A percentile compares a stretch with the other conserved stretches of the same genome.
phyloP scores from a whole-genome alignment of 2,329 filamentous ascomycete genomes.

The Waltergamsia citrina region DNA sequence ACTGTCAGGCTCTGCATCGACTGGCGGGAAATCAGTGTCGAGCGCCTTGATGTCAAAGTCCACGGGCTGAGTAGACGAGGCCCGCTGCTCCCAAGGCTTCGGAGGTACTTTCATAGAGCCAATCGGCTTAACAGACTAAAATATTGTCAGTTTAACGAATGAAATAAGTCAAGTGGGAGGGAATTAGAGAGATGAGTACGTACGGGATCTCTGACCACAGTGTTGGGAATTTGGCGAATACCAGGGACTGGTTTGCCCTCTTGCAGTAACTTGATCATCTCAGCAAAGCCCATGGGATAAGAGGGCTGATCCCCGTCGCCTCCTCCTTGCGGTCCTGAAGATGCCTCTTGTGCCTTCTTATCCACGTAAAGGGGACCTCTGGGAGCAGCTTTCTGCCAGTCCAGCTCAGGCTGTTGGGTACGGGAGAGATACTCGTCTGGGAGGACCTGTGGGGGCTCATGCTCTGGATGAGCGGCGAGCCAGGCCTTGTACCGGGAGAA shows the following conservation, averaged over 20 bases:
- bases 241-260: conserved; percentile 77
- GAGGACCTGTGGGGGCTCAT: conserved; percentile 23
- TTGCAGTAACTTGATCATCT: conserved; percentile 78
- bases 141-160: background rate
- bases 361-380: conserved; percentile 36
- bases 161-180: background rate
- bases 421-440: conserved; percentile 19
- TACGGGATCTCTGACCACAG: conserved; percentile 62
- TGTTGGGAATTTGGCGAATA: conserved; percentile 79
- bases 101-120: conserved; percentile 36
- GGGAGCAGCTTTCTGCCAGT: conserved; percentile 41
- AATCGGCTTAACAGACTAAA: conserved; percentile 35
- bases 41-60: conserved; percentile 14
- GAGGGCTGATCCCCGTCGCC: conserved; percentile 43
- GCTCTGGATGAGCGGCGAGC: conserved; percentile 28
- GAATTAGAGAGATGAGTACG: conserved; percentile 16
- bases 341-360: conserved; percentile 15
- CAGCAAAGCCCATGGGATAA: conserved; percentile 75
- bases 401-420: conserved; percentile 12
- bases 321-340: conserved; percentile 4
- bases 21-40: conserved; percentile 24
- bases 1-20: conserved; percentile 22
- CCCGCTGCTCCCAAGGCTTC: conserved; percentile 78
- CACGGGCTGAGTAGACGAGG: conserved; percentile 13
- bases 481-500: conserved; percentile 61